A percentile compares a stretch with the other conserved stretches of the same genome.
phyloP scores from a whole-genome alignment of 1,284 basidiomycete genomes.

The Inonotus hispidus region DNA sequence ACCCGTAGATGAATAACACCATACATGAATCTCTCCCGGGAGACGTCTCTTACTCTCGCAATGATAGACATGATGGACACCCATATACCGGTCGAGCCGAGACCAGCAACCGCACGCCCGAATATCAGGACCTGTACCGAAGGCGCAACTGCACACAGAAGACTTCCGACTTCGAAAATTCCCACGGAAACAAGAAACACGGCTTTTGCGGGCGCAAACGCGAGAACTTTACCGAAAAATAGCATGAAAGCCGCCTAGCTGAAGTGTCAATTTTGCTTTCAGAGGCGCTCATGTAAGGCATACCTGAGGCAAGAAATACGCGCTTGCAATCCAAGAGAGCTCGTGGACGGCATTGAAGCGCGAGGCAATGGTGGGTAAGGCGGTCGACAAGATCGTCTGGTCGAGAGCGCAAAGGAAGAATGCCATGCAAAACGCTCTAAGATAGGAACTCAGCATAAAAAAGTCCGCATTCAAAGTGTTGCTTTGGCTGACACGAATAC shows the following conservation, averaged over 20 bases:
- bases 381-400: constrained; percentile 7
- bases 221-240: neutral
- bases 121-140: neutral
- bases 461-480: no score
- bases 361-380: neutral
- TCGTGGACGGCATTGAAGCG: neutral
- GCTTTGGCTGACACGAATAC: no score
- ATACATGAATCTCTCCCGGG: no score
- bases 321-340: neutral
- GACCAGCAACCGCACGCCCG: neutral
- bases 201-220: neutral
- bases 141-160: neutral
- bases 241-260: neutral
- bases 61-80: neutral
- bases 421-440: neutral
- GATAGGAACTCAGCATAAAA: no score
- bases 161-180: neutral
- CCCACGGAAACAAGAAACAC: neutral
- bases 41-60: neutral
- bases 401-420: constrained; percentile 2
- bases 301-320: neutral
- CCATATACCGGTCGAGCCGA: neutral
- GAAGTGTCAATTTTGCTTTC: neutral
- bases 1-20: no score
- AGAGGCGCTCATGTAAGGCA: neutral